phyloP scores from a whole-genome alignment of 2,329 filamentous ascomycete species.

The Oidium heveae region DNA sequence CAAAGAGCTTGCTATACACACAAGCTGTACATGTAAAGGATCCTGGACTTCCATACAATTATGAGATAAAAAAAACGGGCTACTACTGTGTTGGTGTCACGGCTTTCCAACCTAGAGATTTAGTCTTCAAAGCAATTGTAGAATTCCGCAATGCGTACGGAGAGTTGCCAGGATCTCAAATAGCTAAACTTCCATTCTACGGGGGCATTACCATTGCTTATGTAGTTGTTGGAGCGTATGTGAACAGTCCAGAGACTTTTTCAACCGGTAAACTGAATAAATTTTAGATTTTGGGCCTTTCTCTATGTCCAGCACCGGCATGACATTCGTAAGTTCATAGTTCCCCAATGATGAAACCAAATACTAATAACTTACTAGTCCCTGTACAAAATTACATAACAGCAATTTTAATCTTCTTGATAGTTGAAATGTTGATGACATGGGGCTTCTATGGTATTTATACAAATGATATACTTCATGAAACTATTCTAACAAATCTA shows the following conservation, averaged over 20 bases:
- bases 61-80: slow-evolving; percentile 67
- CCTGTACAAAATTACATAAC: slow-evolving; percentile 98
- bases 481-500: neutral
- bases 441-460: slow-evolving; percentile 79
- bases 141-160: slow-evolving; percentile 93
- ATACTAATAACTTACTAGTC: slow-evolving; percentile 22
- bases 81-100: slow-evolving; percentile 86
- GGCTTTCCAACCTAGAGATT: slow-evolving; percentile 31
- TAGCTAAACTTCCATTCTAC: slow-evolving; percentile 92
- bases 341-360: neutral
- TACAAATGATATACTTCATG: neutral
- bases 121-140: slow-evolving; percentile 52
- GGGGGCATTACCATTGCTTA: slow-evolving; percentile 86
- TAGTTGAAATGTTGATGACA: slow-evolving; percentile 91
- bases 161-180: slow-evolving; percentile 83
- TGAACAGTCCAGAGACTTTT: slow-evolving; percentile 3
- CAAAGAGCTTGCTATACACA: slow-evolving; percentile 49
- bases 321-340: slow-evolving; percentile 49
- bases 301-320: slow-evolving; percentile 83
- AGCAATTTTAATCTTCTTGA: slow-evolving; percentile 79
- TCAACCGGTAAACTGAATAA: slow-evolving; percentile 1
- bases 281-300: slow-evolving; percentile 59
- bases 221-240: slow-evolving; percentile 51
- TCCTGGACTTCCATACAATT: slow-evolving; percentile 43
- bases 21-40: slow-evolving; percentile 62